Percentiles rank a stretch among this genome's conserved stretches.
These are phyloP conservation scores for Cyberlindnera maritima DNA, from an alignment of 805 yeast species.

Conservation along the genomic window DNA sequence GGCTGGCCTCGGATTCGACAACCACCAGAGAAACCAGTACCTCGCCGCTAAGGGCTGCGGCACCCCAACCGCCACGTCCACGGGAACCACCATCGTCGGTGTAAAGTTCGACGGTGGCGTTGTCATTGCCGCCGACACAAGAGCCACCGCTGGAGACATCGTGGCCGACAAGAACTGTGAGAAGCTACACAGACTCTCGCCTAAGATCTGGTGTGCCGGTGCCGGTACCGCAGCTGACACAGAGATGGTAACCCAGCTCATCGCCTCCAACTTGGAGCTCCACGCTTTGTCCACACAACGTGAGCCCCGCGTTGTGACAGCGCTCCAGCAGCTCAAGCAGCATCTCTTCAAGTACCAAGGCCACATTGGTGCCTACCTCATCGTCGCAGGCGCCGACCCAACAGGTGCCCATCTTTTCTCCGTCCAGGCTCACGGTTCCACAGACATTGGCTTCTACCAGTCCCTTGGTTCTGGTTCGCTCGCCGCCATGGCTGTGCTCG, in stretches of 20 bases:
- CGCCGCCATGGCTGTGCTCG: constrained; percentile 98
- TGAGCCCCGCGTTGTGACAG: constrained; percentile 90
- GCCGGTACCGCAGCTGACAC: constrained; percentile 99
- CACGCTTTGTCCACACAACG: constrained; percentile 83
- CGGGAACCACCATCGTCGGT: constrained; percentile 99
- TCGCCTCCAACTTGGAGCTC: constrained; percentile 85
- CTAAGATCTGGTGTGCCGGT: constrained; percentile 98
- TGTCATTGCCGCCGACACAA: constrained; percentile 96
- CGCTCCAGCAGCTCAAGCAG: constrained; percentile 89
- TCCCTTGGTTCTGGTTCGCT: constrained; percentile 95
- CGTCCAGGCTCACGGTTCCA: constrained; percentile 96
- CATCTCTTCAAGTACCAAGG: constrained; percentile 97
- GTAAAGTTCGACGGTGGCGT: constrained; percentile 92
- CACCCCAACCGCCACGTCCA: constrained; percentile 87
- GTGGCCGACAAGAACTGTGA: constrained; percentile 99
- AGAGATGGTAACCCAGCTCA: constrained; percentile 94
- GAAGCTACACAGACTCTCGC: constrained; percentile 85
- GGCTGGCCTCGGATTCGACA: constrained; percentile 93
- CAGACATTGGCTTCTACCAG: constrained; percentile 91
- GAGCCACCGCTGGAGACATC: constrained; percentile 95
- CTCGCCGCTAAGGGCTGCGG: constrained; percentile 71
- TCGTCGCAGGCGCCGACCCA: constrained; percentile 97
- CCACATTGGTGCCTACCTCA: constrained; percentile 93
- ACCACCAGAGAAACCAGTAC: constrained; percentile 83
- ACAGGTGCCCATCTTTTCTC: constrained; percentile 92